A percentile compares a stretch with the other conserved stretches of the same genome.
Evolutionary conservation across 1,284 basidiomycete genomes (phyloP).

Genomic region (Irpex lacteus): DNA sequence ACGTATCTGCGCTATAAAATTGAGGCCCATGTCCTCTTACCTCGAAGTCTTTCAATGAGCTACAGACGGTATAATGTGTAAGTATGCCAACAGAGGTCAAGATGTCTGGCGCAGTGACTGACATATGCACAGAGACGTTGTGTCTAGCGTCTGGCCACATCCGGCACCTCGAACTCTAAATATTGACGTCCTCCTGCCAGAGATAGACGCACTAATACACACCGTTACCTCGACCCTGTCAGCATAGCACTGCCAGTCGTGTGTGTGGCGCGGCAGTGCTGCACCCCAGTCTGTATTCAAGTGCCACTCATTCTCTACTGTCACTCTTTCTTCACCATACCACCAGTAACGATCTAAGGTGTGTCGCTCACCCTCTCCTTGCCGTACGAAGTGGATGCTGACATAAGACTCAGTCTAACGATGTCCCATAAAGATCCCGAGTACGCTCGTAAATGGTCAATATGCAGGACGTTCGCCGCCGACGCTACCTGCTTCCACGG

Average conservation of each 20-base stretch:
- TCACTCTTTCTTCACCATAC: neutral
- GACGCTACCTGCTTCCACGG: constrained; percentile 1
- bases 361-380: too few relatives aligned
- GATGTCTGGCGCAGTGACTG: too few relatives aligned
- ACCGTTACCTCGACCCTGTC: neutral
- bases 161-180: too few relatives aligned
- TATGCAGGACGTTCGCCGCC: constrained; percentile 3
- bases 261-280: neutral
- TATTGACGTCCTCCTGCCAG: too few relatives aligned
- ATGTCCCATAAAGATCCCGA: neutral
- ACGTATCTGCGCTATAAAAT: too few relatives aligned
- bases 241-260: neutral
- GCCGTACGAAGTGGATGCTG: neutral
- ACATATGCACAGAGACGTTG: too few relatives aligned
- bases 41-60: too few relatives aligned
- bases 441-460: constrained; percentile 8
- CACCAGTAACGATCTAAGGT: neutral
- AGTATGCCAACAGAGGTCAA: too few relatives aligned
- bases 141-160: too few relatives aligned
- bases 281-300: neutral
- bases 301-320: neutral
- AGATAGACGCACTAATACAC: neutral
- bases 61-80: too few relatives aligned
- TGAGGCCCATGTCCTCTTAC: too few relatives aligned
- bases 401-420: neutral